phyloP scores from a whole-genome alignment of 768 basidiomycete species.

The Podaxis sp. region DNA sequence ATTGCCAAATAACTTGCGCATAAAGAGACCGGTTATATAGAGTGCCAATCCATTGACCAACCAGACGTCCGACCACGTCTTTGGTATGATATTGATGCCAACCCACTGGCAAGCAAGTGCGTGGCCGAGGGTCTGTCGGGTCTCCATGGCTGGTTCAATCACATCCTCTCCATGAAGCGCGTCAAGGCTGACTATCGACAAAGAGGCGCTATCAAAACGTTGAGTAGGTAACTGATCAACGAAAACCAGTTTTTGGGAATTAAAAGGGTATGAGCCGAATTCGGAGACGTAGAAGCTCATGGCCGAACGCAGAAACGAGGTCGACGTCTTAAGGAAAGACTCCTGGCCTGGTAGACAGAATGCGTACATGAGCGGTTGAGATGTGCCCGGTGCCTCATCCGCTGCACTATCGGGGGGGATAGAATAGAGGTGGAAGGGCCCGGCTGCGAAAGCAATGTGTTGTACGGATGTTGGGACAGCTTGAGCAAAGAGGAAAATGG shows the following conservation, averaged over 20 bases:
- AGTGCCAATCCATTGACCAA: slow-evolving; percentile 91
- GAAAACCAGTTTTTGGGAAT: slow-evolving; percentile 91
- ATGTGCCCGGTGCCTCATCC: slow-evolving; percentile 59
- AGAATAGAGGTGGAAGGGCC: slow-evolving; percentile 81
- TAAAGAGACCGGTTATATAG: slow-evolving; percentile 85
- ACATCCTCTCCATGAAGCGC: slow-evolving; percentile 83
- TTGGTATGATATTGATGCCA: slow-evolving; percentile 93
- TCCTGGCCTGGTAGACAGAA: slow-evolving; percentile 93
- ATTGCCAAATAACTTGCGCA: slow-evolving; percentile 84
- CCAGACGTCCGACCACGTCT: slow-evolving; percentile 93
- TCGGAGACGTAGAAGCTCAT: slow-evolving; percentile 92
- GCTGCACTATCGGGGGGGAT: slow-evolving; percentile 58
- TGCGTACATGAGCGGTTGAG: slow-evolving; percentile 78
- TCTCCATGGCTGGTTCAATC: slow-evolving; percentile 91
- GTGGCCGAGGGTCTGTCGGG: slow-evolving; percentile 80
- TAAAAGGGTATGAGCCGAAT: slow-evolving; percentile 94
- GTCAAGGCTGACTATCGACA: slow-evolving; percentile 77
- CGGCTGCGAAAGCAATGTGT: slow-evolving; percentile 93
- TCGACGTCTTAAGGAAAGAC: slow-evolving; percentile 60
- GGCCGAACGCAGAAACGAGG: slow-evolving; percentile 75
- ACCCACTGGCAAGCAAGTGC: slow-evolving; percentile 95
- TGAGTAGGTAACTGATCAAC: slow-evolving; percentile 83
- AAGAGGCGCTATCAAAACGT: slow-evolving; percentile 80
- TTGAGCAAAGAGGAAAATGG: slow-evolving; percentile 91
- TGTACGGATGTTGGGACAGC: slow-evolving; percentile 87